Conservation (phyloP, 1,284 basidiomycete genomes). For the Moesziomyces antarcticus region DNA sequence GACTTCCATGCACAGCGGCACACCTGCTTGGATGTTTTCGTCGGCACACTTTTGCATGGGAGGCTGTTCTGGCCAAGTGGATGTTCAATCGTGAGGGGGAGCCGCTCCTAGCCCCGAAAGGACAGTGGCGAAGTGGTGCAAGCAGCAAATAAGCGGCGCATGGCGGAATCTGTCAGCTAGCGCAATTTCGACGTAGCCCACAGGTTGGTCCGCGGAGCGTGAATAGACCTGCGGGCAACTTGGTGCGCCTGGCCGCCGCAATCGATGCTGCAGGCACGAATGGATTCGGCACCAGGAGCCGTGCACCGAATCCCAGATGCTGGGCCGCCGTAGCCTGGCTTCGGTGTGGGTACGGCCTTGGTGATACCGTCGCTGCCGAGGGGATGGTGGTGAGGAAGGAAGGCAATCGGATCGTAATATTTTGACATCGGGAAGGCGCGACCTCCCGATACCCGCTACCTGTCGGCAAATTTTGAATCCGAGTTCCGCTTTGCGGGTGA, state of each 20-base stretch:
- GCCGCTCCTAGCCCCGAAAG: background rate
- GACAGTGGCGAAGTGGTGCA: background rate
- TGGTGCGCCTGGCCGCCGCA: too few relatives aligned
- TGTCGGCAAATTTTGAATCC: constrained; percentile 32
- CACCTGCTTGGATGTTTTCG: constrained; percentile 2
- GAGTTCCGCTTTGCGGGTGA: constrained; percentile 26
- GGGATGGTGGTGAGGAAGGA: too few relatives aligned
- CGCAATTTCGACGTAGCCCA: constrained; percentile 29
- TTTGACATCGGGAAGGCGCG: background rate
- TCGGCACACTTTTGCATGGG: background rate
- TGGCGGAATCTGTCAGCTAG: constrained; percentile 34
- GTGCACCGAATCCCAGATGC: too few relatives aligned
- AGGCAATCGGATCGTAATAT: background rate
- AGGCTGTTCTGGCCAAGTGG: constrained; percentile 1
- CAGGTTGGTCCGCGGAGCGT: constrained; percentile 2
- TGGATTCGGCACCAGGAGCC: background rate
- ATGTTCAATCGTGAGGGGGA: constrained; percentile 7
- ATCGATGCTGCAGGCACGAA: background rate
- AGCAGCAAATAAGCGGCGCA: background rate
- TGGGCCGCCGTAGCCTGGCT: too few relatives aligned
- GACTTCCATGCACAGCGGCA: constrained; percentile 20
- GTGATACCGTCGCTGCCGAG: too few relatives aligned
- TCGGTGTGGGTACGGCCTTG: too few relatives aligned
- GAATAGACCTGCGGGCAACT: background rate
- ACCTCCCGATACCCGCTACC: constrained; percentile 1